Evolutionary conservation across 202 grass and related monocot genomes (phyloP), one percentile per base, ranked within the genome.

Genomic region (Setaria viridis): DNA sequence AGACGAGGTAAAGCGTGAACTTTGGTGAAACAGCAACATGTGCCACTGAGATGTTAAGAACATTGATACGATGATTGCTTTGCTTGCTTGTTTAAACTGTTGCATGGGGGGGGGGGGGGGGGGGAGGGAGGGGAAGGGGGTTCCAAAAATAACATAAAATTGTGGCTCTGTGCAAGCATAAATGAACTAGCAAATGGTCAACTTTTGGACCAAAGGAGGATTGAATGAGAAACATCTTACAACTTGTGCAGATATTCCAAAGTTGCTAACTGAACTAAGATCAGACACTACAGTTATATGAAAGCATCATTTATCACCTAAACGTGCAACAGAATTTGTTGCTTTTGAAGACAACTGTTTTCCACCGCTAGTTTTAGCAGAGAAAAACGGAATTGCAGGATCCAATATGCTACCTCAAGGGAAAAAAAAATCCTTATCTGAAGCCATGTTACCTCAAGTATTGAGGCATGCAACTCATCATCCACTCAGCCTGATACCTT

Each of bases 1-100:
- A 63, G 82, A 94, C 15, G 94, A 99, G 94, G 97, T 99, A 93
- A 77, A 67, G 51, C 80, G 11, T 45, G 19, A 10, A 71, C 62
- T 34, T 70, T 42, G 13, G n/a, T 62, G 65, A 62, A 77, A 32
- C 55, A 37, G 19, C 15, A 64, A 55, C 42, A 70, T 51, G 60
- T 16, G 30, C 30, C 2, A 66, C 67, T 78, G 4, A 43, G 72
- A 86, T 79, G 17, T 63, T 62, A 48, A 76, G 54, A 4, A 11
- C 4, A 33, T 57, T 11, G 20, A 29, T 69, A 5, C 17, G 7
- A 16, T 57, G 12, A 69, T 54, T 67, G 13, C 9, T 80, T 67
- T 80, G 46, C 46, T 39, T 37, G 2, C 25, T 30, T 56, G 34
- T 13, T 55, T 70, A 43, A n/a, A 6, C 35, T 65, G 9, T 42